Percentiles rank a stretch among this genome's conserved stretches.
phyloP scores from a whole-genome alignment of 31 red algal genomes.

The Bonnemaisonia californica region DNA sequence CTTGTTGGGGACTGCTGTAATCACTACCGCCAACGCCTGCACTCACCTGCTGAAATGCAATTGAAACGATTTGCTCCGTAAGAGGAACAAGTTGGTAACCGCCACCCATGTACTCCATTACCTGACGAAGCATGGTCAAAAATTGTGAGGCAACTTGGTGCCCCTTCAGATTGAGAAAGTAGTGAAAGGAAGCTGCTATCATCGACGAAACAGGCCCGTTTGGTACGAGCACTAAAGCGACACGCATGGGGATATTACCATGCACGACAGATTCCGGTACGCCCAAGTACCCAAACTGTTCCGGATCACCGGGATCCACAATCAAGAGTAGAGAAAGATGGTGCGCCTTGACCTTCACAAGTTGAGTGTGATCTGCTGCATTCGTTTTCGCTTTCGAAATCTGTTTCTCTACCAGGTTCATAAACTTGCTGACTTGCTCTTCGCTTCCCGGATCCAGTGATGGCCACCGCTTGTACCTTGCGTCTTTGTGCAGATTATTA shows the following conservation, averaged over 20 bases:
- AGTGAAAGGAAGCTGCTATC: conserved; percentile 49
- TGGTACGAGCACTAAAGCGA: conserved; percentile 55
- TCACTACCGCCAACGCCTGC: background rate
- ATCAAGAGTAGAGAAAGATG: conserved; percentile 44
- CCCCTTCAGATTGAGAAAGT: conserved; percentile 52
- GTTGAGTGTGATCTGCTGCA: conserved; percentile 9
- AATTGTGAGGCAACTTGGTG: conserved; percentile 50
- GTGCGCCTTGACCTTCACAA: conserved; percentile 57
- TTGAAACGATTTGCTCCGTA: conserved; percentile 48
- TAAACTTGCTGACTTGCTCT: conserved; percentile 8
- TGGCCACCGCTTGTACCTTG: conserved; percentile 56
- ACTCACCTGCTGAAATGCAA: conserved; percentile 45
- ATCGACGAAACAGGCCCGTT: conserved; percentile 48
- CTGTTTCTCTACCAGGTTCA: background rate
- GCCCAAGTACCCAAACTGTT: conserved; percentile 48
- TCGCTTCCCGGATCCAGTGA: conserved; percentile 9
- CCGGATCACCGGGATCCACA: conserved; percentile 57
- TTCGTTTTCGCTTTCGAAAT: background rate
- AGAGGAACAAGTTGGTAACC: conserved; percentile 26
- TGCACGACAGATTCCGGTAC: conserved; percentile 59
- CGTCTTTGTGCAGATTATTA: conserved; percentile 60
- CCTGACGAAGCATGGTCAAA: conserved; percentile 52
- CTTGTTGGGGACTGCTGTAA: conserved; percentile 28
- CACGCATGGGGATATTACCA: conserved; percentile 52
- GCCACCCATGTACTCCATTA: conserved; percentile 66